These are phyloP conservation scores for Piper longum DNA, from an alignment of 164 flowering plant genomes.

Conservation along the genomic window DNA sequence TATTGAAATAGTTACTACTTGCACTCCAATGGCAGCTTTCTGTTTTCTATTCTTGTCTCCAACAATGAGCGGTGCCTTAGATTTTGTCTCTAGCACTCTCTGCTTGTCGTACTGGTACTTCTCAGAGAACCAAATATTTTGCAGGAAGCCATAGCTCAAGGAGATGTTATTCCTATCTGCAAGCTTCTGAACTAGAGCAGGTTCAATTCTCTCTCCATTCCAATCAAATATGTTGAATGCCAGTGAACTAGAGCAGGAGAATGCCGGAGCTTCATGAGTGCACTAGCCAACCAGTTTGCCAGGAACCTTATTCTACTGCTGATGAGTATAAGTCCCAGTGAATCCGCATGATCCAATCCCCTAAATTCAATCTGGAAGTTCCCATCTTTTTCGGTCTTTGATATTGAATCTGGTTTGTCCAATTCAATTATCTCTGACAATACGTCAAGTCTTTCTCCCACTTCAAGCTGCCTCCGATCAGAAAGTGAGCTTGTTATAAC, in stretches of 20 bases:
- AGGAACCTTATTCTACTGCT: conserved; percentile 44
- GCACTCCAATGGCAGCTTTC: no score
- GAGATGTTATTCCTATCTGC: conserved; percentile 80
- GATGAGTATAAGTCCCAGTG: conserved; percentile 29
- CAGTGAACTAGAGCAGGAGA: conserved; percentile 52
- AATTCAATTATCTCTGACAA: no score
- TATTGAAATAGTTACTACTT: no score
- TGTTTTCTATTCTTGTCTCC: no score
- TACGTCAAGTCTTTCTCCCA: conserved; percentile 10
- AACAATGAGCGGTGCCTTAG: not conserved
- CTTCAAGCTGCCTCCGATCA: conserved; percentile 11
- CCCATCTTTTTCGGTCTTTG: conserved; percentile 6
- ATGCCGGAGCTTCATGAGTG: conserved; percentile 24
- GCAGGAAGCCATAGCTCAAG: conserved; percentile 51
- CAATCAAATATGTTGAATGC: conserved; percentile 85
- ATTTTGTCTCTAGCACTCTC: no score
- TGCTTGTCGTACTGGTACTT: conserved; percentile 26
- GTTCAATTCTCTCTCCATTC: conserved; percentile 63
- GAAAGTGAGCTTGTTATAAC: conserved; percentile 30
- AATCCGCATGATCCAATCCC: conserved; percentile 73
- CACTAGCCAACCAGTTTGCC: conserved; percentile 68
- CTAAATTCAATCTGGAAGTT: conserved; percentile 29
- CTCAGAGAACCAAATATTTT: conserved; percentile 59
- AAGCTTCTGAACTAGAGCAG: conserved; percentile 32
- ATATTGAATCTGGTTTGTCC: not conserved